Evolutionary conservation across 2,329 filamentous ascomycete species (phyloP), one percentile per base, ranked within the genome.

Genomic region (Immersiporthe knoxdaviesiana): DNA sequence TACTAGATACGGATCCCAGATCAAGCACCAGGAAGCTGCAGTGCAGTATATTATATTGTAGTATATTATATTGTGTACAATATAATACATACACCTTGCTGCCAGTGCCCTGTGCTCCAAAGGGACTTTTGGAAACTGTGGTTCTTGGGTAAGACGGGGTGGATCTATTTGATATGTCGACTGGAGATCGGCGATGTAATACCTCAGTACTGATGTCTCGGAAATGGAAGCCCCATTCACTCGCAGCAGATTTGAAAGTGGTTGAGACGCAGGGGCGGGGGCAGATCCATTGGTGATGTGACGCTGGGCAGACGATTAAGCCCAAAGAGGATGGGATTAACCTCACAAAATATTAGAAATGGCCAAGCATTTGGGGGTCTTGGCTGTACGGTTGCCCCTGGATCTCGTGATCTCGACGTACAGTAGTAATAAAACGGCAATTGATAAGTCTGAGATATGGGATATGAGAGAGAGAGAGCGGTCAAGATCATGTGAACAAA

Each of bases 271-370:
- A 32, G 54, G 32, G 32, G 56, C 56, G 8, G n/a, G n/a, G n/a
- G n/a, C n/a, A 35, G 56, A 37, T n/a, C 56, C 56, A 59, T 59
- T 21, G 56, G 21, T 59, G 56, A 37, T 35, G 56, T n/a, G 56
- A 35, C 54, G 30, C 16, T 35, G 30, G n/a, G 54, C 30, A 30
- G 27, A n/a, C 30, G 18, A 59, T 37, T 37, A 59, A 24, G 30
- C 56, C 56, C 11, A 37, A 59, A 59, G 2, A 37, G 56, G 32
- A 11, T 59, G 32, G 30, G 30, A 35, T 59, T 37, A 2, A n/a
- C 30, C 56, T 59, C 18, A 30, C 7, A 11, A 16, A 3, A 30
- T 30, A 7, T 24, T 30, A 16, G 52, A 56, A 11, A 18, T 11
- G 27, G 52, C 14, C 27, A 56, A 32, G 27, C 12, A 8, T 30